phyloP scores from a whole-genome alignment of 2,329 filamentous ascomycete genomes.

The Neonectria ditissima region DNA sequence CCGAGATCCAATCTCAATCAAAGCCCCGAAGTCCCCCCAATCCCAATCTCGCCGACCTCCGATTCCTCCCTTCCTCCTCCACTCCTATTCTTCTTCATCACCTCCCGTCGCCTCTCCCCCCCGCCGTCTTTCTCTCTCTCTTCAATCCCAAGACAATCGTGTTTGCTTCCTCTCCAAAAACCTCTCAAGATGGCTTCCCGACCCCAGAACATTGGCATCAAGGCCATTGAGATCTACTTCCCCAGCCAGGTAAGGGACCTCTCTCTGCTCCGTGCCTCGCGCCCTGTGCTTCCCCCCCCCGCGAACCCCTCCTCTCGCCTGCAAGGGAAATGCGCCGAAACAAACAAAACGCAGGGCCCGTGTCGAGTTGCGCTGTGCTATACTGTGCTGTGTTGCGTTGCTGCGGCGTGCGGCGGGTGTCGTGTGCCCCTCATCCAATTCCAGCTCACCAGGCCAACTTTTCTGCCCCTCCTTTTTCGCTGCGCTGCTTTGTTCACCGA shows the following conservation, averaged over 20 bases:
- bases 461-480: constrained; percentile 37
- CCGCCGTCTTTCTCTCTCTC: constrained; percentile 13
- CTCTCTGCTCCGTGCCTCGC: constrained; percentile 23
- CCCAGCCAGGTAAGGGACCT: constrained; percentile 78
- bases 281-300: neutral
- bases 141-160: constrained; percentile 24
- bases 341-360: neutral
- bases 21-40: constrained; percentile 31
- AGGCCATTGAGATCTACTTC: constrained; percentile 92
- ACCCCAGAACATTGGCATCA: constrained; percentile 90
- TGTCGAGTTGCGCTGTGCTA: constrained; percentile 31
- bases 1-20: constrained; percentile 39
- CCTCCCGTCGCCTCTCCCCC: constrained; percentile 21
- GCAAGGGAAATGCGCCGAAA: neutral
- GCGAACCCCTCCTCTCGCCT: constrained; percentile 22
- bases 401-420: constrained; percentile 35
- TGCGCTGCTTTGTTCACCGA: constrained; percentile 27
- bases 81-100: constrained; percentile 31
- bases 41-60: constrained; percentile 42
- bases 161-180: constrained; percentile 8
- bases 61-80: constrained; percentile 27
- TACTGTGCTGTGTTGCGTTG: constrained; percentile 31
- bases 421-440: constrained; percentile 45
- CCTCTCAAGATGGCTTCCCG: constrained; percentile 73
- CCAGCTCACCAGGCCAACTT: constrained; percentile 29